Conservation (phyloP, 495 filamentous ascomycete genomes). For the Neurospora sp. region DNA sequence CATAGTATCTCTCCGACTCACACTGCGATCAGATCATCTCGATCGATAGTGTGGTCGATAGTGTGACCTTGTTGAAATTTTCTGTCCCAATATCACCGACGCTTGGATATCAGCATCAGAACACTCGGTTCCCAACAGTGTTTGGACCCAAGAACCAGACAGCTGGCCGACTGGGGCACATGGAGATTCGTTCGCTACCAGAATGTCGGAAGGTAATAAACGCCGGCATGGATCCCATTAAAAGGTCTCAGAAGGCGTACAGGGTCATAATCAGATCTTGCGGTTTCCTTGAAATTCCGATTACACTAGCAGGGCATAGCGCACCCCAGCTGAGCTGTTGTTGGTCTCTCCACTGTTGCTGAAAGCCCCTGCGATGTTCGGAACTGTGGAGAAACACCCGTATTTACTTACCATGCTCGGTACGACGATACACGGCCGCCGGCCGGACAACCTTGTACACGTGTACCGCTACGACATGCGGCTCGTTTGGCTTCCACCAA, state of each 20-base stretch:
- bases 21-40: neutral
- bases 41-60: neutral
- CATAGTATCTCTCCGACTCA: neutral
- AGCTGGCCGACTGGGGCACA: neutral
- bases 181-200: neutral
- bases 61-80: neutral
- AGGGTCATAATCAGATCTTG: neutral
- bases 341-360: neutral
- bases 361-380: neutral
- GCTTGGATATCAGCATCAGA: neutral
- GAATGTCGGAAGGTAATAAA: neutral
- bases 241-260: neutral
- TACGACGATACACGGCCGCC: neutral
- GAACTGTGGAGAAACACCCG: neutral
- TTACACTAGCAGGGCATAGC: neutral
- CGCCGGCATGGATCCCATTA: neutral
- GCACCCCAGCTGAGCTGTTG: neutral
- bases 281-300: neutral
- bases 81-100: neutral
- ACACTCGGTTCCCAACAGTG: neutral
- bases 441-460: neutral
- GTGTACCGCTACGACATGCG: neutral
- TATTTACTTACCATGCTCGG: neutral
- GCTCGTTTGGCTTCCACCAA: neutral
- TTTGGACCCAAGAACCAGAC: neutral